These are phyloP conservation scores for Stereum hirsutum DNA, from an alignment of 1,284 basidiomycete species.

Conservation along the genomic window DNA sequence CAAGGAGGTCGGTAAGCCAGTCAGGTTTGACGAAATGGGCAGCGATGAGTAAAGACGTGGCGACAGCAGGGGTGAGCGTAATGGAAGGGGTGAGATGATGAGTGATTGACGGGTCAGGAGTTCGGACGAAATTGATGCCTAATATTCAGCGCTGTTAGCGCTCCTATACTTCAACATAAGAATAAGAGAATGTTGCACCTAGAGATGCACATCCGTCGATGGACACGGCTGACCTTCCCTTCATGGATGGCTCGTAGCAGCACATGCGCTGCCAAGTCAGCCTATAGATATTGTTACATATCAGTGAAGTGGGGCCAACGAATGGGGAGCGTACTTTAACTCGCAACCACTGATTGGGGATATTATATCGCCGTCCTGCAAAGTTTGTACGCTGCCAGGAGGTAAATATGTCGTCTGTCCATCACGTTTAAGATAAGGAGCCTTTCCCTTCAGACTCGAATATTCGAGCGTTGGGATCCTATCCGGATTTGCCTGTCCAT, in stretches of 20 bases:
- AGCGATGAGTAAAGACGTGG: slow-evolving; percentile 45
- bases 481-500: slow-evolving; percentile 10
- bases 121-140: slow-evolving; percentile 48
- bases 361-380: slow-evolving; percentile 43
- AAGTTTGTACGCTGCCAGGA: slow-evolving; percentile 11
- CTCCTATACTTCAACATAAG: slow-evolving; percentile 3
- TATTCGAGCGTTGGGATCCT: slow-evolving; percentile 26
- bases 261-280: slow-evolving; percentile 44
- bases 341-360: slow-evolving; percentile 32
- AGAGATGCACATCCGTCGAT: slow-evolving; percentile 40
- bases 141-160: neutral
- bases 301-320: neutral
- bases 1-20: slow-evolving; percentile 52
- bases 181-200: slow-evolving; percentile 24
- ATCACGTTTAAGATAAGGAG: slow-evolving; percentile 27
- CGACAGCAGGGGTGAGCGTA: slow-evolving; percentile 35
- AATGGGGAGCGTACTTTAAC: slow-evolving; percentile 29
- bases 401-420: slow-evolving; percentile 14
- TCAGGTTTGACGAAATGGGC: slow-evolving; percentile 50
- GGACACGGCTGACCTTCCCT: slow-evolving; percentile 20
- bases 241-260: slow-evolving; percentile 33
- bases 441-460: slow-evolving; percentile 35
- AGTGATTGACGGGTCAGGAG: slow-evolving; percentile 35
- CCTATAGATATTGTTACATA: slow-evolving; percentile 16
- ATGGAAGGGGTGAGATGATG: slow-evolving; percentile 51